Evolutionary conservation across 2,329 filamentous ascomycete species (phyloP).

Genomic region (Pseudocercospora cruenta): DNA sequence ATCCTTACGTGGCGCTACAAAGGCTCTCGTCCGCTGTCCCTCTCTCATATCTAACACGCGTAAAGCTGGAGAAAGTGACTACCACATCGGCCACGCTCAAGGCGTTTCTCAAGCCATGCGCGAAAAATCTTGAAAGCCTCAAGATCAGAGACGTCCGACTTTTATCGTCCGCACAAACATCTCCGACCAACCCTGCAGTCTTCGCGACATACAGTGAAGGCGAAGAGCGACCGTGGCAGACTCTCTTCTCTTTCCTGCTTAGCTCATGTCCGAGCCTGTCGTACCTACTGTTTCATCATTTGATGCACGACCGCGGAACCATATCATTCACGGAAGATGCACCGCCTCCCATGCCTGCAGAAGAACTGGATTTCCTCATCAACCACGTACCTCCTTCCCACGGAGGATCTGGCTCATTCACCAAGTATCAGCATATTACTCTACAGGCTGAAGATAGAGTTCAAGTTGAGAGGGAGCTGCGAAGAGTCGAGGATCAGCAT

Average conservation of each 20-base stretch:
- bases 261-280: conserved; percentile 25
- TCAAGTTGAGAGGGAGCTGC: conserved; percentile 24
- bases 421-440: conserved; percentile 31
- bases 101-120: conserved; percentile 29
- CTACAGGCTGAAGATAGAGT: conserved; percentile 27
- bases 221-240: conserved; percentile 30
- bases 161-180: conserved; percentile 20
- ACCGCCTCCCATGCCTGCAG: conserved; percentile 15
- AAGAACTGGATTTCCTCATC: conserved; percentile 21
- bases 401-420: conserved; percentile 23
- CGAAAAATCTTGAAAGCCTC: conserved; percentile 29
- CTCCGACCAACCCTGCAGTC: conserved; percentile 15
- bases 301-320: conserved; percentile 32
- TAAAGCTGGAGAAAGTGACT: conserved; percentile 39
- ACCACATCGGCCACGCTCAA: conserved; percentile 28
- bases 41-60: conserved; percentile 29
- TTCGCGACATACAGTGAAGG: conserved; percentile 12
- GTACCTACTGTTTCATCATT: conserved; percentile 36
- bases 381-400: conserved; percentile 22
- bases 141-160: conserved; percentile 38
- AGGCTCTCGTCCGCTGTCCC: conserved; percentile 20
- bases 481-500: conserved; percentile 29
- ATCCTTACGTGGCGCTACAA: conserved; percentile 29
- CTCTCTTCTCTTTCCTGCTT: conserved; percentile 33
- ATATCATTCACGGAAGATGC: conserved; percentile 31